Conservation (phyloP, 1,139 yeast species). For the Zygoascus sp. region DNA sequence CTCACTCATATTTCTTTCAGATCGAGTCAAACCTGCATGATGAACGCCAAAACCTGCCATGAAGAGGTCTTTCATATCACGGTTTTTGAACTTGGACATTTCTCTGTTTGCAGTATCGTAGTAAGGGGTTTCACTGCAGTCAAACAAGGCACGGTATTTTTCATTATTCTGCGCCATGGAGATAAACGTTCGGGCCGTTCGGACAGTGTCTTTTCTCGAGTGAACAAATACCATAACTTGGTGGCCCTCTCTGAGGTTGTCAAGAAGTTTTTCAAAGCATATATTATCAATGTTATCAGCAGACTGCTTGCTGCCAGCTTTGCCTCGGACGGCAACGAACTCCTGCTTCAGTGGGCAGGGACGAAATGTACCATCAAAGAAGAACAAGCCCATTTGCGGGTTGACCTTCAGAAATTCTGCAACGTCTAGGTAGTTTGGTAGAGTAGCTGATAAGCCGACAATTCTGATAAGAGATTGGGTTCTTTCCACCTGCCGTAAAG, state of each 20-base stretch:
- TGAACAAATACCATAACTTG: constrained; percentile 98
- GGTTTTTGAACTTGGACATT: constrained; percentile 67
- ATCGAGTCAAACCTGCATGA: constrained; percentile 94
- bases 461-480: constrained; percentile 92
- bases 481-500: constrained; percentile 89
- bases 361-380: constrained; percentile 86
- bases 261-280: constrained; percentile 70
- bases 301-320: constrained; percentile 68
- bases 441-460: constrained; percentile 94
- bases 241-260: constrained; percentile 62
- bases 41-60: constrained; percentile 86
- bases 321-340: constrained; percentile 82
- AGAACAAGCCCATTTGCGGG: constrained; percentile 84
- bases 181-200: constrained; percentile 70
- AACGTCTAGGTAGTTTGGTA: constrained; percentile 91
- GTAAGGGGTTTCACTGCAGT: constrained; percentile 49
- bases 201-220: constrained; percentile 87
- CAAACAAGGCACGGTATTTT: constrained; percentile 48
- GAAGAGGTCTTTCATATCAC: constrained; percentile 77
- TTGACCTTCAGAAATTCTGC: constrained; percentile 94
- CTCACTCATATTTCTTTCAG: constrained; percentile 87
- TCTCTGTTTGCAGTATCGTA: constrained; percentile 56
- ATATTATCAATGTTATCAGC: constrained; percentile 72
- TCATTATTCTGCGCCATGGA: constrained; percentile 63
- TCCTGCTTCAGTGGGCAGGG: constrained; percentile 93